Evolutionary conservation across 2,329 filamentous ascomycete species (phyloP).

Genomic region (Sclerotinia sclerotiorum): DNA sequence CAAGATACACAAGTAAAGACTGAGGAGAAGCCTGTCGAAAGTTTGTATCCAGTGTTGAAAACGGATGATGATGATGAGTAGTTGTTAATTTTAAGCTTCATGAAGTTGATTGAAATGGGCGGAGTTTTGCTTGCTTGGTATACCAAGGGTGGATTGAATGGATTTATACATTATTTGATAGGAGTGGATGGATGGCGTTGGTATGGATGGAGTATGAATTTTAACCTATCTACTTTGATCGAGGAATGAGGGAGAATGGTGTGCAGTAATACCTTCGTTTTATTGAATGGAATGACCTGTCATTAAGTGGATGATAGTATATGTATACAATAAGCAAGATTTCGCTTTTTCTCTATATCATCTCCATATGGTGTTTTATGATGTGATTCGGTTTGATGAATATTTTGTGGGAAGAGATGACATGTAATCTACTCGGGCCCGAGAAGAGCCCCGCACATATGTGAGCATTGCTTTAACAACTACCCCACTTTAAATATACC

Average conservation of each 20-base stretch:
- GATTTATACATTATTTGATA: neutral
- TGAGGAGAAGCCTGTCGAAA: slow-evolving; percentile 26
- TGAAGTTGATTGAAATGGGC: neutral
- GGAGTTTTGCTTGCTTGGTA: slow-evolving; percentile 11
- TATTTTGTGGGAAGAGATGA: neutral
- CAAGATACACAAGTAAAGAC: slow-evolving; percentile 10
- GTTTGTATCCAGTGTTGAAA: slow-evolving; percentile 33
- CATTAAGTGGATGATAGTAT: neutral
- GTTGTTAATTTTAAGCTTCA: neutral
- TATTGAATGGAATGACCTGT: neutral
- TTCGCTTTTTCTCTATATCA: neutral
- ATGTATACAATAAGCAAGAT: neutral
- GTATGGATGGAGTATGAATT: neutral
- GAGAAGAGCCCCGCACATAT: neutral
- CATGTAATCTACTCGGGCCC: neutral
- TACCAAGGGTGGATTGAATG: neutral
- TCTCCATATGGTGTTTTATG: neutral
- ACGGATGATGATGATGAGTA: slow-evolving; percentile 28
- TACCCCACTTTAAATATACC: neutral
- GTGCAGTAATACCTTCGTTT: neutral
- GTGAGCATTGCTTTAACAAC: neutral
- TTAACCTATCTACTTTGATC: neutral
- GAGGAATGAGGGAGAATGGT: neutral
- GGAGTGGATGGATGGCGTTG: neutral
- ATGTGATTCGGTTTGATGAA: neutral